Percentiles rank a stretch among this genome's conserved stretches.
Evolutionary conservation across 2,329 filamentous ascomycete genomes (phyloP).

Genomic region (Lomentospora prolificans): DNA sequence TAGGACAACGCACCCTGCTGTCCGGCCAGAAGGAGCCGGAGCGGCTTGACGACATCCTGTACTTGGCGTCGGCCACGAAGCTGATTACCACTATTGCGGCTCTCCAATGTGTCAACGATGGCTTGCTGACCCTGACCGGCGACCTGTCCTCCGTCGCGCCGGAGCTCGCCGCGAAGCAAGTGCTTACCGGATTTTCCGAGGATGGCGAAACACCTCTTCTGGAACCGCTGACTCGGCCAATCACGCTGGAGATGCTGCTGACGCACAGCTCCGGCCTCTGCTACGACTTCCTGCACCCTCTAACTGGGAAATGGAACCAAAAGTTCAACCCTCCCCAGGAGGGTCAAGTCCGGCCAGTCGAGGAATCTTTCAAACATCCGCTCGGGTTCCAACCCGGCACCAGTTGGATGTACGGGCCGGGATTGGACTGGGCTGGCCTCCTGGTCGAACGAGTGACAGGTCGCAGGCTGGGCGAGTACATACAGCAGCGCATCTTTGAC

Average conservation of each 20-base stretch:
- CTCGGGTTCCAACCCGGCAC: constrained; percentile 40
- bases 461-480: constrained; percentile 28
- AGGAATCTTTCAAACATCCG: constrained; percentile 31
- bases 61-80: constrained; percentile 28
- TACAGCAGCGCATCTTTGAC: constrained; percentile 32
- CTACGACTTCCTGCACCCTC: constrained; percentile 32
- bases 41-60: constrained; percentile 25
- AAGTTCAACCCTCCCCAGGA: constrained; percentile 17
- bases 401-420: constrained; percentile 38
- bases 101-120: constrained; percentile 45
- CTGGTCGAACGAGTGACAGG: constrained; percentile 38
- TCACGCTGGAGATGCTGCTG: constrained; percentile 42
- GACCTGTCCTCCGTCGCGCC: constrained; percentile 35
- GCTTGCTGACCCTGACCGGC: constrained; percentile 32
- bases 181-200: constrained; percentile 36
- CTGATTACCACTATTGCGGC: constrained; percentile 41
- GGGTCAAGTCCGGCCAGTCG: constrained; percentile 22
- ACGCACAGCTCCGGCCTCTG: constrained; percentile 38
- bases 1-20: constrained; percentile 29
- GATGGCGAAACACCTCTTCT: constrained; percentile 27
- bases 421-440: constrained; percentile 42
- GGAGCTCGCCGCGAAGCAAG: constrained; percentile 34
- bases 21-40: constrained; percentile 28
- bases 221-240: constrained; percentile 21
- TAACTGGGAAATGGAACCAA: constrained; percentile 24